Percentiles rank a stretch among this genome's conserved stretches.
Conservation (phyloP, 2,329 filamentous ascomycete species). For the Scleromitrula shiraiana region DNA sequence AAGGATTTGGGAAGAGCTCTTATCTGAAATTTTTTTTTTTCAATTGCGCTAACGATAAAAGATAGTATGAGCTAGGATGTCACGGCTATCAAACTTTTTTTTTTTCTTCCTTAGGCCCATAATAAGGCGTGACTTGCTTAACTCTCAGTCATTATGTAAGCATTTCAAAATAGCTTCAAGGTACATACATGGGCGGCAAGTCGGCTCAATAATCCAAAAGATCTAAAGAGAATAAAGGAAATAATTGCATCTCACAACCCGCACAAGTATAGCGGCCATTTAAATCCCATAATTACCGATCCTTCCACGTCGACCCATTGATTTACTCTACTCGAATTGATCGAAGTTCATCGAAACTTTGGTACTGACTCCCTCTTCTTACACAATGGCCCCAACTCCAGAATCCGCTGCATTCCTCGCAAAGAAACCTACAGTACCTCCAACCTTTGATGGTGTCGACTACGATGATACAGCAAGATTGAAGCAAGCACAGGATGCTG, state of each 20-base stretch:
- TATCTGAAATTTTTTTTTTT: conserved; percentile 22
- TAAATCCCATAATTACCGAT: background rate
- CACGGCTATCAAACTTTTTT: background rate
- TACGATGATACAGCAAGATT: conserved; percentile 74
- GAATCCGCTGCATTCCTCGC: conserved; percentile 76
- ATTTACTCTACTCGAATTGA: no score
- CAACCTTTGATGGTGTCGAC: conserved; percentile 80
- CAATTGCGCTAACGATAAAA: conserved; percentile 8
- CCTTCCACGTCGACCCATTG: background rate
- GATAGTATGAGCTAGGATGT: background rate
- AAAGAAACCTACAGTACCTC: conserved; percentile 73
- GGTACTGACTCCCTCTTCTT: background rate
- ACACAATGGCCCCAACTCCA: conserved; percentile 62
- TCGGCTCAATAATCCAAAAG: no score
- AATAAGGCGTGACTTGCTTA: conserved; percentile 10
- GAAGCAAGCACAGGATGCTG: conserved; percentile 75
- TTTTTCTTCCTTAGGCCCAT: background rate
- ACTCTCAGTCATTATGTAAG: background rate
- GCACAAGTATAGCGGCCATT: no score
- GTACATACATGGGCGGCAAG: no score
- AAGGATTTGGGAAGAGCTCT: conserved; percentile 18
- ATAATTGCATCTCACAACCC: no score
- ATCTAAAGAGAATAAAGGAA: no score
- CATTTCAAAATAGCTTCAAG: conserved; percentile 3
- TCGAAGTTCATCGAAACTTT: no score